Percentiles rank a stretch among this genome's conserved stretches.
These are phyloP conservation scores for Fraxinus excelsior DNA, from an alignment of 257 asterid species.

Conservation along the genomic window DNA sequence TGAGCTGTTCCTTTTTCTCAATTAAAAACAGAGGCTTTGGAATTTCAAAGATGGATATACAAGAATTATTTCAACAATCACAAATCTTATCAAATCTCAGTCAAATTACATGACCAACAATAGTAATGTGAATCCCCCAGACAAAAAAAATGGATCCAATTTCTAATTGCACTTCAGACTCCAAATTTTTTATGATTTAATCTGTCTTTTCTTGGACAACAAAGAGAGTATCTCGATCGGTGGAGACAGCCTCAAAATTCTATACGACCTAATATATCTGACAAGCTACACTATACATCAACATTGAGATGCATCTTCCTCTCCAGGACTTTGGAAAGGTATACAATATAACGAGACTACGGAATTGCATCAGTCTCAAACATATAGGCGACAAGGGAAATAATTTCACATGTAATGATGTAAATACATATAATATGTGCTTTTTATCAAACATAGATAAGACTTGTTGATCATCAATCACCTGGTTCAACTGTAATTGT, in stretches of 20 bases:
- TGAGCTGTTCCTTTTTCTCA: background rate
- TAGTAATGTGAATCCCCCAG: background rate
- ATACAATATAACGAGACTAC: background rate
- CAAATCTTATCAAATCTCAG: slow-evolving; percentile 7
- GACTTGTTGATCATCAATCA: slow-evolving; percentile 27
- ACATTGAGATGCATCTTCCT: background rate
- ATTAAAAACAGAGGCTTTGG: background rate
- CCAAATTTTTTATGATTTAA: background rate
- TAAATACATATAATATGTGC: background rate
- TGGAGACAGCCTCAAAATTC: background rate
- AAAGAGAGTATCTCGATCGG: background rate
- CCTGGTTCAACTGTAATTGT: slow-evolving; percentile 79
- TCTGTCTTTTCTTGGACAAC: background rate
- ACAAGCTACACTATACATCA: background rate
- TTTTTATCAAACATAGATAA: background rate
- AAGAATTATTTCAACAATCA: background rate
- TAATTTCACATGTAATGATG: background rate
- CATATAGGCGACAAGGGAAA: background rate
- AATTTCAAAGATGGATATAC: background rate
- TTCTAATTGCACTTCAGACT: background rate
- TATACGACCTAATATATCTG: background rate
- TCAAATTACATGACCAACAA: background rate
- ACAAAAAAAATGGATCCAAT: background rate
- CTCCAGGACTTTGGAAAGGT: background rate
- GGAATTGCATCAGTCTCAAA: background rate